Evolutionary conservation across 2,329 filamentous ascomycete genomes (phyloP).

Genomic region (Bipolaris zeicola): DNA sequence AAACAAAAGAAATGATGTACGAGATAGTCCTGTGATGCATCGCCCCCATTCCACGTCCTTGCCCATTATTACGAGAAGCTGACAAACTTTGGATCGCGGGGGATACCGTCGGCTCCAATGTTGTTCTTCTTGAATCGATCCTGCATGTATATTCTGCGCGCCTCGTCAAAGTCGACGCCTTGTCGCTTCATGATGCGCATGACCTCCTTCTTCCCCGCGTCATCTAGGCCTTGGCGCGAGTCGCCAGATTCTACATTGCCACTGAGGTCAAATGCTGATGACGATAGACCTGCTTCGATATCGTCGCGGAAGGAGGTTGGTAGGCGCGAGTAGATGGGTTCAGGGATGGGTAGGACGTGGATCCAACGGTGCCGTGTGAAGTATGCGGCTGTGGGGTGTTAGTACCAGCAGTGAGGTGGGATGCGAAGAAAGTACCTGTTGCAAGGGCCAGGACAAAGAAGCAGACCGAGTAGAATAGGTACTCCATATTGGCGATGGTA

Average conservation of each 20-base stretch:
- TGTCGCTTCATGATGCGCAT: constrained; percentile 88
- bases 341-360: constrained; percentile 66
- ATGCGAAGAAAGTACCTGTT: constrained; percentile 61
- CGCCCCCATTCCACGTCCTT: not conserved
- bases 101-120: constrained; percentile 85
- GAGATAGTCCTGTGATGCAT: constrained; percentile 2
- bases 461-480: constrained; percentile 78
- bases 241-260: constrained; percentile 83
- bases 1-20: constrained; percentile 14
- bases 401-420: constrained; percentile 19
- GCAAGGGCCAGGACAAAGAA: constrained; percentile 73
- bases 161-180: constrained; percentile 86
- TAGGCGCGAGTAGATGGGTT: constrained; percentile 76
- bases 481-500: constrained; percentile 65
- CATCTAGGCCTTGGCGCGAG: constrained; percentile 78
- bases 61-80: constrained; percentile 69
- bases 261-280: constrained; percentile 79
- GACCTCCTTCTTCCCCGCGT: constrained; percentile 78
- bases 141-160: constrained; percentile 83
- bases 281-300: constrained; percentile 85
- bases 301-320: constrained; percentile 80
- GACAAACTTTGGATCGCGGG: constrained; percentile 92
- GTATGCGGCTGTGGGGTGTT: constrained; percentile 66
- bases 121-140: constrained; percentile 83
- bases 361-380: constrained; percentile 80